Base-by-base conservation (phyloP, 2,329 filamentous ascomycete genomes). In the Cladorrhinum sp. region DNA sequence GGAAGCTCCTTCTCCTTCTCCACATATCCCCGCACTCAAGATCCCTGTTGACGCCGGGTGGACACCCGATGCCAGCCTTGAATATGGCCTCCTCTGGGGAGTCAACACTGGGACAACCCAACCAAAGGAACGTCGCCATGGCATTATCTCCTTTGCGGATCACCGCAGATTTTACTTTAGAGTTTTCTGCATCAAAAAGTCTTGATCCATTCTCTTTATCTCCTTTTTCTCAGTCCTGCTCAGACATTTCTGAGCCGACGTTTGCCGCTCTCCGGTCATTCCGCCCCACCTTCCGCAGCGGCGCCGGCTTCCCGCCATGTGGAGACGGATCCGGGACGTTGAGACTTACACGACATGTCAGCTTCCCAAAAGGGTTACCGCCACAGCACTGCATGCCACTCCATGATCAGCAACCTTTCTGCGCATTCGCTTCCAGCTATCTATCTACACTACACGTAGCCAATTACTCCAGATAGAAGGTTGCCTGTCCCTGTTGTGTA, bases 401-500 rank as follows among this genome's bases (percentile, higher is more conserved):
- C 42, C 33, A 36, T 36, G 33, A 36, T 36, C 33, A 36, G 12
- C 9, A 9, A 36, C 12, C 8, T 16, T 46, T 46, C 3, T 46
- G 16, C 7, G 16, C 18, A 46, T 46, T 46, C 18, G 16, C 42
- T 46, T 20, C 42, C 36, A 14, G 6, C 16, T 5, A 21, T 46
- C 7, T 51, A 21, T 24, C 14, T n/a, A 14, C 74, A n/a, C 6
- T 8, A 24, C 1, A 28, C 4, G 5, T 23, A 14, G 7, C 2
- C 12, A 16, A n/a, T 53, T 28, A 66, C 39, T 66, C 64, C 21
- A 64, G 26, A 46, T 52, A 63, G 14, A 66, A 64, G 0, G 62
- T 66, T 5, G 62, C 58, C 24, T 57, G 51, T 18, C 26, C 55
- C 55, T 49, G 24, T 7, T 52, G 50, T 14, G 12, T 20, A 3